Base-by-base conservation (phyloP, 129 eudicot species). In the sunflower (Helianthus annuus) region DNA sequence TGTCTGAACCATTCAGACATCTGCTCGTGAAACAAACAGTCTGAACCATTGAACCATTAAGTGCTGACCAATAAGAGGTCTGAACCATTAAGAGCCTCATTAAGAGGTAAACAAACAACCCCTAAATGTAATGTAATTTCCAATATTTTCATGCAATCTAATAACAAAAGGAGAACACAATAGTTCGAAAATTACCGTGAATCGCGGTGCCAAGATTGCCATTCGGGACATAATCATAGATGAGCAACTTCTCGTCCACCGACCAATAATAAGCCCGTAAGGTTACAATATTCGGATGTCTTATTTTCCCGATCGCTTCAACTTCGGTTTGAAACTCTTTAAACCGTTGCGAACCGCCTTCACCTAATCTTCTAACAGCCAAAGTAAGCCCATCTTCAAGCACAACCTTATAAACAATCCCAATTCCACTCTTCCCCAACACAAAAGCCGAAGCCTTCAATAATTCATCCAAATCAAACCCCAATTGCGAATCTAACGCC, bases 311-410 rank as follows among this genome's bases (percentile, higher is more conserved):
- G 53, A 94, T 90, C 39, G 99, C 99, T 81, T 94, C 97, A 8
- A 94, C 99, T 76, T 94, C 99, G 0, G 96, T 94, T 60, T 90
- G 99, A 59, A 94, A 94, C 51, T 94, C 99, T 76, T 90, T 94
- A 66, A 94, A 88, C 85, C 99, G 83, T 70, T 94, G 99, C 1
- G 99, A 88, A 81, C 97, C 99, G 4, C 99, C 99, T 81, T 94
- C 99, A 2, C 99, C 99, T 45, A 94, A 75, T 81, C 99, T 79
- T 60, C 99, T 84, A 34, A 94, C 99, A 53, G 99, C 99, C 79
- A 94, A 84, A 51, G 85, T 86, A 70, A 76, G 75, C 62, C 99
- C 99, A 42, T 90, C 99, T 78, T 94, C 99, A 55, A 94, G 96
- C 76, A 94, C 99, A 62, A 94, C 99, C 61, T 90, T 94, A 78